Conservation (phyloP, 192 early-diverging fungal genomes). For the Funneliformis mosseae region DNA sequence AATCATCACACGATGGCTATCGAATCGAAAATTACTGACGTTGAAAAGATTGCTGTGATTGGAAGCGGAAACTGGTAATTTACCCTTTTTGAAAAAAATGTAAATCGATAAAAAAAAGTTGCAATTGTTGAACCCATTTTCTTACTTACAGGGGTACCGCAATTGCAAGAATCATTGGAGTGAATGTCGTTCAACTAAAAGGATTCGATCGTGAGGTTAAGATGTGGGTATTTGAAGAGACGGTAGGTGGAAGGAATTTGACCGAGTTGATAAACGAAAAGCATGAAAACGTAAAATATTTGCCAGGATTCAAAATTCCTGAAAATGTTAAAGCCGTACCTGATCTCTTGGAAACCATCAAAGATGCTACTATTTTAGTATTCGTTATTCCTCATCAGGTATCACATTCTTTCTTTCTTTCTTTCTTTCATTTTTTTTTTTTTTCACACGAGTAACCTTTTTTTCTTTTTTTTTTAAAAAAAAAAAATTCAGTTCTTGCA, state of each 20-base stretch:
- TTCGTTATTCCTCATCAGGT: conserved; percentile 94
- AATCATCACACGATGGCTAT: neutral
- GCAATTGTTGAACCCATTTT: too few species aligned
- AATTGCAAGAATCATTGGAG: conserved; percentile 88
- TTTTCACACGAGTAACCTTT: neutral
- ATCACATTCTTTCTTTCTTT: conserved; percentile 27
- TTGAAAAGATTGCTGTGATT: neutral
- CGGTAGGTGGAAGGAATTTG: conserved; percentile 77
- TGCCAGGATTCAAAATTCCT: conserved; percentile 85
- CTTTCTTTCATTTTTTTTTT: conserved; percentile 11
- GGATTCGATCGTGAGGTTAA: conserved; percentile 78
- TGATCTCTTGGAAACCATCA: conserved; percentile 74
- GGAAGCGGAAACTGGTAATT: neutral
- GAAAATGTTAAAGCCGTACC: conserved; percentile 84
- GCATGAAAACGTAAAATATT: conserved; percentile 91
- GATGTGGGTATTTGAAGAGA: conserved; percentile 98
- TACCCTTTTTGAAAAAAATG: too few species aligned
- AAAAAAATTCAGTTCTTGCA: conserved; percentile 70
- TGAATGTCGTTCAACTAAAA: conserved; percentile 71
- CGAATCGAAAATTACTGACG: neutral
- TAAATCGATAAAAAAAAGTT: too few species aligned
- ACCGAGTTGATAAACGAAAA: conserved; percentile 93
- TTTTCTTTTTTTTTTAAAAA: conserved; percentile 16
- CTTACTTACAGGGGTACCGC: conserved; percentile 78
- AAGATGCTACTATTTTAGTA: conserved; percentile 87